Evolutionary conservation across 2,329 filamentous ascomycete genomes (phyloP).

Genomic region (Fusarium sp.): DNA sequence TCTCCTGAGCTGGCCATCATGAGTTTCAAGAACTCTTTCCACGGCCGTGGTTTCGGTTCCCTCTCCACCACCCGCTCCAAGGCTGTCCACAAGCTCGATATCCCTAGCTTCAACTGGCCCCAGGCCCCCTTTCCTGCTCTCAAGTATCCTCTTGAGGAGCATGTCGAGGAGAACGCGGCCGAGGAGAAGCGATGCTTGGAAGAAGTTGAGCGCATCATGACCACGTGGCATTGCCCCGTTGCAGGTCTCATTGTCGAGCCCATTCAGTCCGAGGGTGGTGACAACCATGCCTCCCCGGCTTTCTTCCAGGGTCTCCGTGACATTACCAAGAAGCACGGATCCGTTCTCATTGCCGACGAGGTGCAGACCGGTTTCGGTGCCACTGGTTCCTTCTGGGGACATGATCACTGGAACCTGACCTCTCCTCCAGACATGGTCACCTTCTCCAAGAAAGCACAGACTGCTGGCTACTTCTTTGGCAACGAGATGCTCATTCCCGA

Average conservation of each 20-base stretch:
- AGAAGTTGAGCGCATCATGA: constrained; percentile 78
- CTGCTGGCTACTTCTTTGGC: constrained; percentile 84
- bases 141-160: constrained; percentile 79
- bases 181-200: constrained; percentile 79
- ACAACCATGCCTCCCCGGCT: constrained; percentile 82
- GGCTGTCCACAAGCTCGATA: constrained; percentile 87
- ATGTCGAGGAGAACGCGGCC: constrained; percentile 73
- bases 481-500: constrained; percentile 80
- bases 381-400: constrained; percentile 89
- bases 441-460: constrained; percentile 88
- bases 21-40: constrained; percentile 82
- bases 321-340: constrained; percentile 74
- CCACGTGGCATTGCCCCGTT: constrained; percentile 73
- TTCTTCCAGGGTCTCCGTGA: constrained; percentile 82
- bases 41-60: constrained; percentile 82
- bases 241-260: constrained; percentile 82
- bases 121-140: constrained; percentile 82
- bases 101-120: constrained; percentile 89
- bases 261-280: constrained; percentile 84
- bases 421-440: constrained; percentile 86
- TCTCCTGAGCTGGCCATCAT: constrained; percentile 80
- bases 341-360: constrained; percentile 84
- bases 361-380: constrained; percentile 84
- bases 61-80: constrained; percentile 84
- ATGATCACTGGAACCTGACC: constrained; percentile 82